Evolutionary conservation across 345 rosid genomes (phyloP), one percentile per base, ranked within the genome.

Genomic region (Salix koriyanagi): DNA sequence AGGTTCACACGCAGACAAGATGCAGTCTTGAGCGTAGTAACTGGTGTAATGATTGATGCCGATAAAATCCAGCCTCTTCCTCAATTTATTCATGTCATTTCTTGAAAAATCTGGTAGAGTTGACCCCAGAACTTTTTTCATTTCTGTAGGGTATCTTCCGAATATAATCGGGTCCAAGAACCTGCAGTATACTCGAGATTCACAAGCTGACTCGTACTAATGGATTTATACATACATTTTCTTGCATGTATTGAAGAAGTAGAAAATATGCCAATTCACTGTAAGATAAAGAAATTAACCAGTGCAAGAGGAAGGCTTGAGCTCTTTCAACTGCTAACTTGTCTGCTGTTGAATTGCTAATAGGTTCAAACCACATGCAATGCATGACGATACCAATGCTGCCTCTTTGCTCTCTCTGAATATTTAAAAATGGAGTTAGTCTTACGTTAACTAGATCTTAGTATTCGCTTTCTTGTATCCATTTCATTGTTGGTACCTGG

Each of bases 311-410:
- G 69, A 73, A 79, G 14, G 81, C 72, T 12, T 34, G 66, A 34
- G 81, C 81, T 68, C 73, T 66, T 44, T 65, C 73, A 26, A 44
- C 39, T 6, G 81, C 81, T 68, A 73, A 67, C 67, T 73, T 42
- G 68, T 79, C 77, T 41, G 41, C 77, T 11, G 54, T 58, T n/a
- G 81, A 79, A 41, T 79, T 68, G 58, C 77, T 79, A 2, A 67
- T 13, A 12, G 73, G 77, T 56, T 72, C 77, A 14, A 12, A 79
- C 81, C 81, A 79, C 21, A 46, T n/a, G 58, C 68, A 54, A 30
- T 73, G 67, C 23, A 79, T 2, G 23, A 79, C 77, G 12, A 79
- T 73, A 15, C 81, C 77, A 32, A 79, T 79, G 69, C 72, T 79
- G 46, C 81, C 81, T 73, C 72, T 56, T 60, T 78, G 73, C 30